These are phyloP conservation scores for Ophiostoma tasmaniense DNA, from an alignment of 2,329 filamentous ascomycete genomes.

Conservation along the genomic window DNA sequence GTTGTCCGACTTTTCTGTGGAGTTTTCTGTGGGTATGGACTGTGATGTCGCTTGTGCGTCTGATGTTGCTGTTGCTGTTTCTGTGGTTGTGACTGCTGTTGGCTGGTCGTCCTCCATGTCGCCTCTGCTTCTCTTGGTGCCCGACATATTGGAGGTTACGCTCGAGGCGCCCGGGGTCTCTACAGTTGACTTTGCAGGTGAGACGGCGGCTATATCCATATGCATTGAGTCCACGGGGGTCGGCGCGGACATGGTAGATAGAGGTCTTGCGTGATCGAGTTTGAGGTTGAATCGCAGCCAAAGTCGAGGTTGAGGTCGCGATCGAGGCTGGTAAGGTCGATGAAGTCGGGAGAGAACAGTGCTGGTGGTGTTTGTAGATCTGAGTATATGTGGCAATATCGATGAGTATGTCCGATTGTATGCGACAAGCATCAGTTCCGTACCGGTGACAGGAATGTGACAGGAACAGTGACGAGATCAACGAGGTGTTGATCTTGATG, in stretches of 20 bases:
- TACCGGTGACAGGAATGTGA: neutral
- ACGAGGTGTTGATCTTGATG: neutral
- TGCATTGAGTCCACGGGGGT: neutral
- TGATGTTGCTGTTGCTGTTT: neutral
- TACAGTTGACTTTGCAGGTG: neutral
- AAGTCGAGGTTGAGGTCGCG: neutral
- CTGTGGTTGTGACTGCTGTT: neutral
- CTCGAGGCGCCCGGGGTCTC: neutral
- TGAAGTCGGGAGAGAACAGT: neutral
- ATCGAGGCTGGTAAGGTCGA: neutral
- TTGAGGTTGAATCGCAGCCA: neutral
- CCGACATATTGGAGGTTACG: neutral
- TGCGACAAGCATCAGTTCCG: neutral
- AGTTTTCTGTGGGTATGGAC: neutral
- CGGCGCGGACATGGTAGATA: neutral
- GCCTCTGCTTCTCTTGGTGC: slow-evolving; percentile 6
- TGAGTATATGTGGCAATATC: neutral
- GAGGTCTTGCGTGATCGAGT: neutral
- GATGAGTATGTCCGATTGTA: neutral
- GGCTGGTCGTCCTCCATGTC: neutral
- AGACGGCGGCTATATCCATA: neutral
- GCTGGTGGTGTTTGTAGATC: neutral
- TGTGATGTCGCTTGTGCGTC: neutral
- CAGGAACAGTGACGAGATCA: neutral
- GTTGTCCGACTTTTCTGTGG: neutral